Percentiles rank a stretch among this genome's conserved stretches.
These are phyloP conservation scores for Verticillium isaacii DNA, from an alignment of 2,329 filamentous ascomycete species.

Conservation along the genomic window DNA sequence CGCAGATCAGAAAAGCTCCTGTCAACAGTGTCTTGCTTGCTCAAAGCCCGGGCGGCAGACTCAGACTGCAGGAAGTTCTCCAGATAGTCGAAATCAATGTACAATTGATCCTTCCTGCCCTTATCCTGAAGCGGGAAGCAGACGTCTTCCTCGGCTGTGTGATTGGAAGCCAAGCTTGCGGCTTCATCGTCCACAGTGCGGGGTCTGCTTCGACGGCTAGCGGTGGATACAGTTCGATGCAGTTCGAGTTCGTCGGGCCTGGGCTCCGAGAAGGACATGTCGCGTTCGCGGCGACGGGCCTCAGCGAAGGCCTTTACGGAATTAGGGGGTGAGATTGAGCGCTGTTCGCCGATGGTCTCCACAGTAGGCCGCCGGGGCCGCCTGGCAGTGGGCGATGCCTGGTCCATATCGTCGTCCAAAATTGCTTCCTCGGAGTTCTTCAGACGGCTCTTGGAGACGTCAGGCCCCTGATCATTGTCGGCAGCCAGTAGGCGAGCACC, in stretches of 20 bases:
- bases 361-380: slow-evolving; percentile 53
- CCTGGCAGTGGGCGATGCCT: slow-evolving; percentile 34
- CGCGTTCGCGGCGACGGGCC: slow-evolving; percentile 78
- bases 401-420: slow-evolving; percentile 65
- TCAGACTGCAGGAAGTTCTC: slow-evolving; percentile 80
- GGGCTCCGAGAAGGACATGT: slow-evolving; percentile 50
- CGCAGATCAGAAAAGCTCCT: slow-evolving; percentile 60
- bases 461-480: slow-evolving; percentile 12
- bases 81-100: slow-evolving; percentile 88
- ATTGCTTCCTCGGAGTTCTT: slow-evolving; percentile 87
- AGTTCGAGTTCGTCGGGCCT: slow-evolving; percentile 48
- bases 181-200: slow-evolving; percentile 58
- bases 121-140: slow-evolving; percentile 80
- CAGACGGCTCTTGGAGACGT: slow-evolving; percentile 41
- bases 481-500: slow-evolving; percentile 42
- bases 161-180: slow-evolving; percentile 58
- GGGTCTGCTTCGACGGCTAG: slow-evolving; percentile 58
- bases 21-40: slow-evolving; percentile 42
- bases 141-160: slow-evolving; percentile 78
- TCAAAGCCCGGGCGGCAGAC: slow-evolving; percentile 42
- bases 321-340: slow-evolving; percentile 84
- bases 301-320: slow-evolving; percentile 97
- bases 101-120: slow-evolving; percentile 63
- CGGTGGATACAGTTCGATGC: slow-evolving; percentile 66
- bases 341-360: slow-evolving; percentile 50